Evolutionary conservation across 2,329 filamentous ascomycete genomes (phyloP), one percentile per base, ranked within the genome.

Genomic region (Thelonectria rubi): DNA sequence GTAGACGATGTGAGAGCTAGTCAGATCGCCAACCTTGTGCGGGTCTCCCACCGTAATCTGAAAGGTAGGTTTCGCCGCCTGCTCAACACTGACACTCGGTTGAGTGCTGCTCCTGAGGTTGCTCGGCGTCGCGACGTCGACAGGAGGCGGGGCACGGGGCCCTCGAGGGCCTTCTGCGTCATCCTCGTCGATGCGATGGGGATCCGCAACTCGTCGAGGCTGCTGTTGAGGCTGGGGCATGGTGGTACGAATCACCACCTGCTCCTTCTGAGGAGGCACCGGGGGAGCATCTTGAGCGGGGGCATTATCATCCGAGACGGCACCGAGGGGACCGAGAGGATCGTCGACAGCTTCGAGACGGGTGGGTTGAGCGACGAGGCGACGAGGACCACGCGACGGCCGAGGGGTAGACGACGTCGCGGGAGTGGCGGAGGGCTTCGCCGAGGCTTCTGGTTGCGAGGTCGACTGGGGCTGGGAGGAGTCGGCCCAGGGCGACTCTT

Each of bases 1-100:
- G 79, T 99, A 99, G 49, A 98, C 95, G 66, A 97, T 99, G 77
- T 99, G 95, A 65, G 94, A 97, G 77, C 92, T 97, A 9, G 95
- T 97, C 76, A 98, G 79, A 78, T 98, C 95, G 62, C 95, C 95
- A 68, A 99, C 94, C 81, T 98, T 99, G 79, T 97, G 94, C 57
- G 95, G 95, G 79, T 99, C 95, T 60, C 95, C 95, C 20, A 99
- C 95, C 3, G 86, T 88, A 72, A 99, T 98, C 51, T 92, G 82
- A 78, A 98, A 99, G 43, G 83, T 91, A 5, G 95, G 95, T 78
- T 97, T 97, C 30, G 94, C 90, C 48, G 95, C 95, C 80, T 97
- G 92, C 78, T 98, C 94, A 58, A 98, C 82, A 76, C 91, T 96
- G 67, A 97, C 87, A 74, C 94, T 97, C 17, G 94, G 93, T 73